phyloP scores from a whole-genome alignment of 2,329 filamentous ascomycete genomes.

The Fusarium sp. region DNA sequence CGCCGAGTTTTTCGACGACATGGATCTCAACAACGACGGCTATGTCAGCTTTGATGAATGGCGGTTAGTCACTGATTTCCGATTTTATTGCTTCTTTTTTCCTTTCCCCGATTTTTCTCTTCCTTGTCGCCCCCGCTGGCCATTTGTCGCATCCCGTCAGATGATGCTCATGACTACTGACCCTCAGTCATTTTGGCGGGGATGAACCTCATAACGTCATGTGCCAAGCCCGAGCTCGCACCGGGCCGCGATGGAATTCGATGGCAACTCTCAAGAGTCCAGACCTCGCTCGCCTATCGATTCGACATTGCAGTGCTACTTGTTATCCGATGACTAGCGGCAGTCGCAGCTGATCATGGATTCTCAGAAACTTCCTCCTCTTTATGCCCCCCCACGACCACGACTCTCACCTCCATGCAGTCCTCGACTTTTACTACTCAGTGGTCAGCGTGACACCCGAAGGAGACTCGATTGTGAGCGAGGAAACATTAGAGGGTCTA shows the following conservation, averaged over 20 bases:
- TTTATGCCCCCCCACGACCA: conserved; percentile 81
- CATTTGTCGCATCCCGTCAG: conserved; percentile 38
- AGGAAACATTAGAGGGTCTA: conserved; percentile 92
- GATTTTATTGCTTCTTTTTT: conserved; percentile 19
- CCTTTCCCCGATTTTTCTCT: not conserved
- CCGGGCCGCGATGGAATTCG: conserved; percentile 24
- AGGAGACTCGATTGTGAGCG: conserved; percentile 93
- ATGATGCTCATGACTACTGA: conserved; percentile 48
- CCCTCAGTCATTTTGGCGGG: conserved; percentile 49
- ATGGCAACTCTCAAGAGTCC: conserved; percentile 12
- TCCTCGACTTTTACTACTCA: conserved; percentile 92
- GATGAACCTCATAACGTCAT: conserved; percentile 48
- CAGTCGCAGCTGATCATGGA: conserved; percentile 44
- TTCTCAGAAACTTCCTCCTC: conserved; percentile 86
- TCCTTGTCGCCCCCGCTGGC: conserved; percentile 8
- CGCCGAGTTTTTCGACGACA: conserved; percentile 88
- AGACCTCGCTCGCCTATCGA: not conserved
- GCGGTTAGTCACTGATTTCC: conserved; percentile 77
- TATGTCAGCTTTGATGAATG: conserved; percentile 94
- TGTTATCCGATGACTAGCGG: conserved; percentile 10
- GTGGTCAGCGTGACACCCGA: conserved; percentile 92
- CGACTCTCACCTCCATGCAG: conserved; percentile 81
- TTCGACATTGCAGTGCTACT: not conserved
- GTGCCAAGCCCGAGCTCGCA: conserved; percentile 44
- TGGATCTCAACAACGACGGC: conserved; percentile 92